Evolutionary conservation across 257 asterid species (phyloP), one percentile per base, ranked within the genome.

Genomic region (Plantago ovata): DNA sequence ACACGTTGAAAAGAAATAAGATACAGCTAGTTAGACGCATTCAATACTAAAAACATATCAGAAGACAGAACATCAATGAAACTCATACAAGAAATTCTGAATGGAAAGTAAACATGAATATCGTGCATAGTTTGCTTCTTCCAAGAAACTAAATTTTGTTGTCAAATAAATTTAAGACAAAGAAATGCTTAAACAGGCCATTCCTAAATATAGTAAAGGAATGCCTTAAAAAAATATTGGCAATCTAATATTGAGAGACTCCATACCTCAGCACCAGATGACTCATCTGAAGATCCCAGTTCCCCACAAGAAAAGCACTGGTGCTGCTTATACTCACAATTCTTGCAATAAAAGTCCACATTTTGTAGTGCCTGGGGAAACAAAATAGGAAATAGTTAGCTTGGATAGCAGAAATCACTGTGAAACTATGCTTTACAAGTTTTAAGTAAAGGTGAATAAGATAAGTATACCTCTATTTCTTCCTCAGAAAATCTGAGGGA

Each of bases 251-350:
- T 32, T 36, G 12, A 8, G 18, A 50, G 49, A 41, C 61, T 62
- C 23, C 70, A 53, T 73, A 89, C 97, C 95, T 86, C 92, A 38
- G 92, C 82, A 63, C 83, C 79, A 52, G 88, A 75, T 57, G 80
- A 76, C 66, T 82, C 85, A 81, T 89, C 90, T 50, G 97, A 89
- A 54, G 95, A 86, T 47, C 97, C 97, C 70, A 89, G 70, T 64
- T 82, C 28, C 66, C 97, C 95, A 68, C 97, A 89, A 58, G 79
- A 87, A 71, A 68, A 86, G 83, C 97, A 89, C 54, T 82, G 90
- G 66, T 89, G 97, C 70, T 64, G 77, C 63, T 86, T 88, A 65
- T 72, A 69, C 72, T 75, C 68, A 22, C 97, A 89, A 73, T 89
- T 86, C 66, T 80, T 82, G 75, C 97, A 89, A 69, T 66, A 69